Evolutionary conservation across 163 green algal genomes (phyloP).

Genomic region (Chlamydomonas reinhardtii): DNA sequence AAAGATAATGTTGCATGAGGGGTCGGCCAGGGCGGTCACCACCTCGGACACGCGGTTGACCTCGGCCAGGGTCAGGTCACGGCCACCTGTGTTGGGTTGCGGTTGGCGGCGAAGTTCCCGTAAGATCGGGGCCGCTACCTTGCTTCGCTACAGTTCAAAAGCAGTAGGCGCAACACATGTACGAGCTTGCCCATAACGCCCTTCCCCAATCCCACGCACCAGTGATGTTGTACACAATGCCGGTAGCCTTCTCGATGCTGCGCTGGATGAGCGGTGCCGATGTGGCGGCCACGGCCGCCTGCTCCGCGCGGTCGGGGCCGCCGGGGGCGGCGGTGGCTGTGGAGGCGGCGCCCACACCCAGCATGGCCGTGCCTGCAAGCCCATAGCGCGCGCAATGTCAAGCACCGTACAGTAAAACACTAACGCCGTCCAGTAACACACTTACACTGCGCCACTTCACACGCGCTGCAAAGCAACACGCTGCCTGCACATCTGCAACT

Average conservation of each 20-base stretch:
- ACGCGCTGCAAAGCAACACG: no score
- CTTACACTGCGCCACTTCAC: no score
- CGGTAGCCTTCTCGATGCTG: conserved; percentile 87
- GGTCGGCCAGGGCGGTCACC: conserved; percentile 93
- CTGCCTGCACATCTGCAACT: no score
- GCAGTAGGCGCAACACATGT: no score
- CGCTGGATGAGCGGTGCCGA: conserved; percentile 92
- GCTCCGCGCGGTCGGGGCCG: conserved; percentile 70
- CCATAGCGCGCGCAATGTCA: no score
- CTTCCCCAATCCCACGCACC: no score
- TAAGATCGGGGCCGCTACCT: no score
- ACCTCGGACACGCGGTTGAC: conserved; percentile 96
- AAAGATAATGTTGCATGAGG: conserved; percentile 96
- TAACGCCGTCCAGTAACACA: no score
- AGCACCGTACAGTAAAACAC: no score
- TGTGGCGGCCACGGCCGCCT: conserved; percentile 90
- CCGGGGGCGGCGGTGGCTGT: conserved; percentile 14
- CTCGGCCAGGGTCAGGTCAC: conserved; percentile 88
- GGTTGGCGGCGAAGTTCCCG: no score
- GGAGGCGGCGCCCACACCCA: conserved; percentile 88
- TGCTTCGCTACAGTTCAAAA: no score
- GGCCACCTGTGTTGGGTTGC: conserved; percentile 60
- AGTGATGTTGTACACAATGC: conserved; percentile 98
- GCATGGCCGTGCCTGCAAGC: conserved; percentile 80
- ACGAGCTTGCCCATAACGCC: no score